A percentile compares a stretch with the other conserved stretches of the same genome.
Evolutionary conservation across 1,139 yeast species (phyloP).

Genomic region (Suhomyces guaymorum): DNA sequence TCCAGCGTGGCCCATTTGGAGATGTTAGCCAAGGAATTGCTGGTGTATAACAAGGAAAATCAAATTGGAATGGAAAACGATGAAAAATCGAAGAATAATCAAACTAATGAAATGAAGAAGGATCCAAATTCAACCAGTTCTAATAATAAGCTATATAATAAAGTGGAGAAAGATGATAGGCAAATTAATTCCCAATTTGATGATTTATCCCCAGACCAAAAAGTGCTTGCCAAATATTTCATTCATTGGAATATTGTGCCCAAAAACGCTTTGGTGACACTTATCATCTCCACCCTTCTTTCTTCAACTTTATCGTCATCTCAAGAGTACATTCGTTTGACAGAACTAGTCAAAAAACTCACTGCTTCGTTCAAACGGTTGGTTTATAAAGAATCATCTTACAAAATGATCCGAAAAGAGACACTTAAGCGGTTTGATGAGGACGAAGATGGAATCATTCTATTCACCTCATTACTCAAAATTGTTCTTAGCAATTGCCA

Average conservation of each 20-base stretch:
- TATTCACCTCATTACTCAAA: conserved; percentile 25
- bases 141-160: no score
- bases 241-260: conserved; percentile 23
- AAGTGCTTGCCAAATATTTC: conserved; percentile 17
- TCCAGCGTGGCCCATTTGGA: conserved; percentile 10
- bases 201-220: conserved; percentile 15
- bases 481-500: conserved; percentile 24
- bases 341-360: conserved; percentile 18
- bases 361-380: conserved; percentile 18
- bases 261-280: conserved; percentile 20
- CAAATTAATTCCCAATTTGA: no score
- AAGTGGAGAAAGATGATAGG: no score
- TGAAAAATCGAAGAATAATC: no score
- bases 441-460: conserved; percentile 23
- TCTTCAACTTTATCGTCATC: conserved; percentile 22
- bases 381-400: conserved; percentile 16
- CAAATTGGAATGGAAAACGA: no score
- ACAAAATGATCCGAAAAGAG: conserved; percentile 12
- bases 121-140: no score
- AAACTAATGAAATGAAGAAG: no score
- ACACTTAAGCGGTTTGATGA: conserved; percentile 18
- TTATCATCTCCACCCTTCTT: conserved; percentile 25
- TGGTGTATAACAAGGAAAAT: no score
- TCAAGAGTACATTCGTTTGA: conserved; percentile 19
- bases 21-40: conserved; percentile 6